Base-by-base conservation (phyloP, 2,329 filamentous ascomycete species). In the Colletotrichum simmondsii region DNA sequence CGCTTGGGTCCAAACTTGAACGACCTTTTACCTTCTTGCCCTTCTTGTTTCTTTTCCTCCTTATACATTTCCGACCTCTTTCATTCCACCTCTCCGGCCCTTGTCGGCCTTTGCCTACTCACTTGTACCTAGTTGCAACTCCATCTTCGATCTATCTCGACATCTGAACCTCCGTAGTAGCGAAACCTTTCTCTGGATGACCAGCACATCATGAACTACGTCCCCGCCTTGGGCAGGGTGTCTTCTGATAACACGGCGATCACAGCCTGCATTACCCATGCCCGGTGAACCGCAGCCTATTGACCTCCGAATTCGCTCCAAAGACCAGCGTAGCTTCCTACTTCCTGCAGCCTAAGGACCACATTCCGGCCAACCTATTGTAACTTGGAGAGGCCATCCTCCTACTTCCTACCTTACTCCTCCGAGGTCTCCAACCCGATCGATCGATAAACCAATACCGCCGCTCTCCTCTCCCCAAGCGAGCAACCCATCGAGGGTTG, bases 141-240 rank as follows among this genome's bases (percentile, higher is more conserved):
- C 28, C 37, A 24, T 53, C 35, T 5, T 53, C 49, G n/a, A 22
- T 11, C 60, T n/a, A 24, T 26, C 8, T 26, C n/a, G 42, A 28
- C 8, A 37, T 63, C 57, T 46, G 26, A 22, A 19, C 49, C 22
- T 12, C 54, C 32, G 32, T 35, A 10, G 19, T 57, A 70, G 54
- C 54, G 54, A 70, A 70, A 56, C 32, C 56, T 58, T 52, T 46
- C 59, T n/a, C 61, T 68, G 69, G 63, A 75, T 74, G 72, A 75
- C 72, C 46, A 75, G 54, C 69, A 60, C 72, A 75, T 66, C 76
- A 83, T 83, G 81, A 80, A 68, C 77, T 76, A 75, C 76, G 76
- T 79, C 80, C 79, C 79, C 79, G 78, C 80, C 78, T 78, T 75
- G 78, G 77, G 77, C 80, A 77, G 77, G 77, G 79, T 81, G 79